Conservation (phyloP, 176 grass and related monocot species). For the Oryza meridionalis region DNA sequence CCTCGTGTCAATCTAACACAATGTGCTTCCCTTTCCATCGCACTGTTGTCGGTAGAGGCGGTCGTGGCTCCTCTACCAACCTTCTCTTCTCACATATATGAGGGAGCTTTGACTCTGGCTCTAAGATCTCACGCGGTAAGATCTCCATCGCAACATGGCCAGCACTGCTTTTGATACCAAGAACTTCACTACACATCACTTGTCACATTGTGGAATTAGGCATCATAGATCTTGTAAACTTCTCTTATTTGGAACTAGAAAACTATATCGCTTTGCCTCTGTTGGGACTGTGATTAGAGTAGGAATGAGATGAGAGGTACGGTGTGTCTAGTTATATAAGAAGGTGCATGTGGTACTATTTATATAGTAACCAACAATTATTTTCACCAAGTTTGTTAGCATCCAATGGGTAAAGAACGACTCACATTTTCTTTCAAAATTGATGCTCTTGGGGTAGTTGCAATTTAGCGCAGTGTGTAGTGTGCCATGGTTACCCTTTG, state of each 20-base stretch:
- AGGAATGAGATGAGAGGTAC: background rate
- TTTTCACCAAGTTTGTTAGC: background rate
- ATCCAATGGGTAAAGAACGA: background rate
- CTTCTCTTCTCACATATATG: background rate
- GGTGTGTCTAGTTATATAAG: background rate
- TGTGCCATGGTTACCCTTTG: background rate
- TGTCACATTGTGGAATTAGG: background rate
- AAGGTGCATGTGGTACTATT: background rate
- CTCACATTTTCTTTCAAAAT: background rate
- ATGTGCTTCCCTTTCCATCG: conserved; percentile 39
- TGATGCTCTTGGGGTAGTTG: background rate
- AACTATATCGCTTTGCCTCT: background rate
- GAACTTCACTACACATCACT: background rate
- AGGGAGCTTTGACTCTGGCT: background rate
- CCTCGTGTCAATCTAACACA: conserved; percentile 40
- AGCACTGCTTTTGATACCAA: background rate
- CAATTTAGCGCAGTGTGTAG: background rate
- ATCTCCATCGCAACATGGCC: background rate
- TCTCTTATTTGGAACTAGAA: background rate
- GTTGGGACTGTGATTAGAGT: background rate
- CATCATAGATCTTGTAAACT: background rate
- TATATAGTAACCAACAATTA: background rate
- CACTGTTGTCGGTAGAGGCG: conserved; percentile 33
- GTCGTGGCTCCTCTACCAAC: background rate
- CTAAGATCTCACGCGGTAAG: background rate